Base-by-base conservation (phyloP, 345 rosid genomes). In the Durio zibethinus region DNA sequence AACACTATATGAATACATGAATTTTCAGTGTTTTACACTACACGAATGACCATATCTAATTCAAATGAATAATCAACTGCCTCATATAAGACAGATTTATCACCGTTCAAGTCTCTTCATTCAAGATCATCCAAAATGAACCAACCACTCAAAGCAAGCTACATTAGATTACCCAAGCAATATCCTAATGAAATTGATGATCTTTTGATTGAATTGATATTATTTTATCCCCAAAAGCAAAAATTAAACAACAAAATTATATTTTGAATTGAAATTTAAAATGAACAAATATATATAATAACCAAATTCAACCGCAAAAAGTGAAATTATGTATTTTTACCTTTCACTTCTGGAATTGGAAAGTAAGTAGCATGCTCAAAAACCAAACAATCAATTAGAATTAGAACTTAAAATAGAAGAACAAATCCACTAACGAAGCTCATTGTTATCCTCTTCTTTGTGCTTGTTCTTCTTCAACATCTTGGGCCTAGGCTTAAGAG, bases 401-500 rank as follows among this genome's bases (percentile, higher is more conserved):
- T 2, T 36, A 60, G 25, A 60, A 29, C 35, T 4, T 15, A 27
- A 61, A 33, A 61, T 35, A 61, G 9, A 61, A 31, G 15, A 61
- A 14, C 16, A 36, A 33, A 71, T 50, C 60, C 10, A 59, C 53
- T 31, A 35, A 76, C 70, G 61, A 45, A 47, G 43, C 25, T 48
- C 15, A 48, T 11, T 48, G 2, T 31, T 60, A 27, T 53, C 31
- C 45, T 71, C 68, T 48, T 72, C 67, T 38, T 56, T 82, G 66
- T 65, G 81, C 42, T 76, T 84, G 60, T 38, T 79, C 78, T 88
- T 83, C 82, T 91, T 91, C 77, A 79, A 56, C 76, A 90, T 14
- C 85, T 87, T 94, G 7, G 88, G 84, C 81, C 95, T 88, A 35
- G 90, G 95, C 45, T 84, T 87, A 65, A 84, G 72, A 4, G 95